Base-by-base conservation (phyloP, 352 stramenopile species). In the Phytopythium kandeliae region DNA sequence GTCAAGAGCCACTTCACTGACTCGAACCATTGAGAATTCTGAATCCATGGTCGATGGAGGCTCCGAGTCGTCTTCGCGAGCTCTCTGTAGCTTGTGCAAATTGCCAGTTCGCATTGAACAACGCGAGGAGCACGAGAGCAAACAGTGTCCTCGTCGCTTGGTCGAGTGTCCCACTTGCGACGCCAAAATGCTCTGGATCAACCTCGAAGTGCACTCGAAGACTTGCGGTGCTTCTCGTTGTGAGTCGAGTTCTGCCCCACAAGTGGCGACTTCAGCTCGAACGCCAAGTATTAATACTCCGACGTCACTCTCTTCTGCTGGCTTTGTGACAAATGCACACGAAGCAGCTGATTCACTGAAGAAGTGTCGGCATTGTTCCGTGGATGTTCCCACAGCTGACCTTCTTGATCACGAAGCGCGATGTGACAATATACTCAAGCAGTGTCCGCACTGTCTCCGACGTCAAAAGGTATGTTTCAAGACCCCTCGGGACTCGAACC, bases 361-460 rank as follows among this genome's bases (percentile, higher is more conserved):
- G 38, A 87, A 89, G 46, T 92, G 82, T 19, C 76, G 74, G 4
- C 70, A 91, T 55, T 90, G 82, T 31, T 63, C 48, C 30, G 43
- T 55, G 6, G 77, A 89, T 25, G 60, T 90, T 3, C 33, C 48
- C 3, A 58, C 57, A 5, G 30, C 60, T 7, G 79, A 89, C 6
- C 58, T 90, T 4, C 58, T 83, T 22, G 77, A 88, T 13, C 82
- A 92, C 52, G 82, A 92, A 57, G 58, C 83, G 2, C 71, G 65
- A n/a, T 92, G 82, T 45, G 78, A 89, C 30, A 85, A 89, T 54
- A 67, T 89, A 36, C 58, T 92, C 13, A 92, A 92, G 62, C 82
- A 92, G 51, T 92, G 82, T 52, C 78, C 82, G 0, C 82, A 92
- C 55, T 92, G 82, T 28, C 62, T 92, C 12, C 77, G 79, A 24